Base-by-base conservation (phyloP, 768 basidiomycete genomes). In the Mycena albidolilacea region DNA sequence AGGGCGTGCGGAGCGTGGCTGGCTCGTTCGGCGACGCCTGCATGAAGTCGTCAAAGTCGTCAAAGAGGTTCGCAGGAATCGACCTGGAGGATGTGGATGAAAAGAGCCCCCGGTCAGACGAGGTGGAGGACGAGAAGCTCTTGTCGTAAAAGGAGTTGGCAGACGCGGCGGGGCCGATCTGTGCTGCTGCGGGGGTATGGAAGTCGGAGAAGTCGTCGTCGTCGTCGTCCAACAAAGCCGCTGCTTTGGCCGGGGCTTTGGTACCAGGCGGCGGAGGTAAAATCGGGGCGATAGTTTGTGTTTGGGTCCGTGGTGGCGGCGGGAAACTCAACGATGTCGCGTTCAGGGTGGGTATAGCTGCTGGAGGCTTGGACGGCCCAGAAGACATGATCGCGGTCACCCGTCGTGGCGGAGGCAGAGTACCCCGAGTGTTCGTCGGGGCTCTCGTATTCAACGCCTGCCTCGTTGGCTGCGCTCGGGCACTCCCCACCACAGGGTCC, bases 181-280 rank as follows among this genome's bases (percentile, higher is more conserved):
- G 79, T 7, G 84, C 75, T 23, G 84, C 79, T 9, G 84, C 75
- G 30, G 84, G 81, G 5, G 82, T 80, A 64, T 81, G 72, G 76
- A 89, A 88, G 48, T 89, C 89, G 7, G 87, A 83, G 75, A 91
- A 93, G 60, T 91, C 89, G 67, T 87, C 86, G 65, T 87, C 86
- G 65, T 90, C 88, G 59, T 85, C 84, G 63, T 80, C 77, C 44
- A 80, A 77, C 35, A 78, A 73, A 30, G 79, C 69, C 23, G 65
- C 67, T 17, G 67, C 2, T 64, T 64, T 71, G 37, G 79, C 75
- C 9, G 82, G 77, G 44, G 81, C 66, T 43, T 60, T 70, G 43
- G 19, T 70, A n/a, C 78, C 73, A 63, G 82, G 80, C 30, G 80
- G 80, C 4, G 82, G 78, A 48, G 82, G 76, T 63, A 81, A 63